These are phyloP conservation scores for Plectosphaerella cucumerina DNA, from an alignment of 2,329 filamentous ascomycete species.

Conservation along the genomic window DNA sequence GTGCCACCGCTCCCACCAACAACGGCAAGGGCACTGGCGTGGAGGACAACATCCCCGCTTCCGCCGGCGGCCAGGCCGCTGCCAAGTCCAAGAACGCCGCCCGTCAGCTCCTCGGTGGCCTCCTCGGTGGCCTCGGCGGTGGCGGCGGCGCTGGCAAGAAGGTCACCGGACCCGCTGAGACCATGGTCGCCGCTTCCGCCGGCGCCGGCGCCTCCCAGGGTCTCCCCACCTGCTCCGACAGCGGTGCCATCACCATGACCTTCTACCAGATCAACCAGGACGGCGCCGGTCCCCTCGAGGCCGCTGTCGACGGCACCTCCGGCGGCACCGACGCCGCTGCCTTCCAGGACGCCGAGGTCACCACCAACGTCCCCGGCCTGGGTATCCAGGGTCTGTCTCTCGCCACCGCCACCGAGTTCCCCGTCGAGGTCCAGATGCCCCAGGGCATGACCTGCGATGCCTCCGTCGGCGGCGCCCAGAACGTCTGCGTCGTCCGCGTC, in stretches of 20 bases:
- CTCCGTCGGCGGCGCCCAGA: conserved; percentile 50
- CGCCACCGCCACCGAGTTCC: conserved; percentile 60
- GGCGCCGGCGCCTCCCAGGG: conserved; percentile 50
- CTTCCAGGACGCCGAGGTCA: conserved; percentile 56
- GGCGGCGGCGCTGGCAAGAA: conserved; percentile 36
- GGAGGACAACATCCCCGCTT: conserved; percentile 35
- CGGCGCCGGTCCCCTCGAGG: conserved; percentile 60
- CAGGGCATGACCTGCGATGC: conserved; percentile 63
- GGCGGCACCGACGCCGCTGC: conserved; percentile 56
- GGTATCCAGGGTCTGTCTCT: conserved; percentile 52
- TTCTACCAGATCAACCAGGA: conserved; percentile 71
- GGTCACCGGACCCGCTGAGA: conserved; percentile 38
- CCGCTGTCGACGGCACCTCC: conserved; percentile 57
- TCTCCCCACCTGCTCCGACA: conserved; percentile 56
- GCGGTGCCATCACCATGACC: conserved; percentile 58
- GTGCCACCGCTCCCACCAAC: conserved; percentile 30
- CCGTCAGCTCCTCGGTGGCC: conserved; percentile 21
- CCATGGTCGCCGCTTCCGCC: conserved; percentile 47
- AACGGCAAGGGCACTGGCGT: conserved; percentile 33
- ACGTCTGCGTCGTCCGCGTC: conserved; percentile 63
- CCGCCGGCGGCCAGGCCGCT: conserved; percentile 4
- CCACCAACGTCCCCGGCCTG: conserved; percentile 57
- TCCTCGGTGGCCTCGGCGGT: conserved; percentile 24
- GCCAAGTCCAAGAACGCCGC: conserved; percentile 17
- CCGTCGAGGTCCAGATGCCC: conserved; percentile 61